Evolutionary conservation across 2,329 filamentous ascomycete genomes (phyloP).

Genomic region (Fusarium penzigii): DNA sequence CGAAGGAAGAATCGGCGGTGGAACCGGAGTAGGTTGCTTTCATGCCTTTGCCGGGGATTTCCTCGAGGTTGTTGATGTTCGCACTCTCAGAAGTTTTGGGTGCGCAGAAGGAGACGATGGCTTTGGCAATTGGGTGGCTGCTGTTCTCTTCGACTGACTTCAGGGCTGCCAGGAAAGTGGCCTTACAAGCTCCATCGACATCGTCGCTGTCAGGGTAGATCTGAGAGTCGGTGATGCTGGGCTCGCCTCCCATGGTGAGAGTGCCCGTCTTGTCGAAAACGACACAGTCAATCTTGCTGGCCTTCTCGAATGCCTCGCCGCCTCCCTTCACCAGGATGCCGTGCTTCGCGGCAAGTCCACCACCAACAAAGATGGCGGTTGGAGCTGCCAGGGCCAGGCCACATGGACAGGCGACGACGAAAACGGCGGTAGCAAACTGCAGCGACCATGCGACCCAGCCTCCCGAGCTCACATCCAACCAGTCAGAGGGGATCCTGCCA

Average conservation of each 20-base stretch:
- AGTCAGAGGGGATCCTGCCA: conserved; percentile 57
- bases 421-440: conserved; percentile 82
- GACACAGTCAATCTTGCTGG: conserved; percentile 73
- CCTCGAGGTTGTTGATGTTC: conserved; percentile 53
- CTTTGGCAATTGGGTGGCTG: conserved; percentile 73
- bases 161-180: conserved; percentile 52
- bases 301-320: conserved; percentile 83
- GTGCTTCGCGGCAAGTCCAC: conserved; percentile 74
- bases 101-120: conserved; percentile 64
- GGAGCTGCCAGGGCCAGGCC: conserved; percentile 83
- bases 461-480: conserved; percentile 41
- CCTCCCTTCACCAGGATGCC: conserved; percentile 84
- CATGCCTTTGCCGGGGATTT: conserved; percentile 72
- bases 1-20: conserved; percentile 29
- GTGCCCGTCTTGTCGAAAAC: conserved; percentile 92
- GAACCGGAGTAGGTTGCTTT: conserved; percentile 46
- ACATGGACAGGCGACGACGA: conserved; percentile 84
- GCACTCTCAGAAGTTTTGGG: conserved; percentile 30
- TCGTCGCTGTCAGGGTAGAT: conserved; percentile 37
- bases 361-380: conserved; percentile 81
- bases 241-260: conserved; percentile 71
- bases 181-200: conserved; percentile 25
- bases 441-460: conserved; percentile 74
- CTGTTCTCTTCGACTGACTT: conserved; percentile 69
- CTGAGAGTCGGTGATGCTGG: conserved; percentile 61